phyloP scores from a whole-genome alignment of 2,329 filamentous ascomycete species.

The Diaporthe ampelina region DNA sequence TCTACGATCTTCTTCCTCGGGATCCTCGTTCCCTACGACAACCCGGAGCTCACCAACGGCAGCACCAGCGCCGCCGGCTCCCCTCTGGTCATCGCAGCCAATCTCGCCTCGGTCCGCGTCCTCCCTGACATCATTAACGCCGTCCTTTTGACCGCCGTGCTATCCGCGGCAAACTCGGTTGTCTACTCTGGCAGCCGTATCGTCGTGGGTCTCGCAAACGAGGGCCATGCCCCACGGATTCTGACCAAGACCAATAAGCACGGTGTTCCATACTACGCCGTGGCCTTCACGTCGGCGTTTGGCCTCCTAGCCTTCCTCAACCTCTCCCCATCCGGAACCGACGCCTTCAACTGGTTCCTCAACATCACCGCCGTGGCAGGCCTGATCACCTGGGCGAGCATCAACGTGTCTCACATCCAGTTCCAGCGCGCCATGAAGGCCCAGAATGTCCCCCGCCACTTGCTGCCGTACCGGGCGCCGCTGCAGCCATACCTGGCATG shows the following conservation, averaged over 20 bases:
- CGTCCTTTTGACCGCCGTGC: constrained; percentile 81
- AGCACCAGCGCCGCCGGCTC: constrained; percentile 73
- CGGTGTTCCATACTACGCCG: constrained; percentile 74
- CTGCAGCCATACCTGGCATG: constrained; percentile 75
- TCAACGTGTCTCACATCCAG: constrained; percentile 73
- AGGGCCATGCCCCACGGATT: constrained; percentile 72
- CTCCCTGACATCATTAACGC: constrained; percentile 82
- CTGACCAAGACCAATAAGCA: constrained; percentile 71
- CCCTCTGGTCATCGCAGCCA: constrained; percentile 73
- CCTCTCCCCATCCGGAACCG: constrained; percentile 67
- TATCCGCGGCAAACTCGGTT: constrained; percentile 84
- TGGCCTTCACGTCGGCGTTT: constrained; percentile 68
- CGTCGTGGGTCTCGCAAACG: constrained; percentile 75
- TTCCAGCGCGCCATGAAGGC: constrained; percentile 73
- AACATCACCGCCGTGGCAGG: constrained; percentile 79
- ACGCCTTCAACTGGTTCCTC: constrained; percentile 80
- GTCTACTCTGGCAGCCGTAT: constrained; percentile 80
- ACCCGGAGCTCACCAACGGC: constrained; percentile 64
- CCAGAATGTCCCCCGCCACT: constrained; percentile 69
- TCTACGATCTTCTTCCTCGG: constrained; percentile 78
- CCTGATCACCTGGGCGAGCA: constrained; percentile 79
- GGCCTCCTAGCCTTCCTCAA: constrained; percentile 78
- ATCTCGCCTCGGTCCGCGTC: constrained; percentile 73
- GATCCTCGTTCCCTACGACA: constrained; percentile 76
- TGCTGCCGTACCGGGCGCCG: constrained; percentile 72